Evolutionary conservation across 768 basidiomycete species (phyloP).

Genomic region (Mycena indigotica): DNA sequence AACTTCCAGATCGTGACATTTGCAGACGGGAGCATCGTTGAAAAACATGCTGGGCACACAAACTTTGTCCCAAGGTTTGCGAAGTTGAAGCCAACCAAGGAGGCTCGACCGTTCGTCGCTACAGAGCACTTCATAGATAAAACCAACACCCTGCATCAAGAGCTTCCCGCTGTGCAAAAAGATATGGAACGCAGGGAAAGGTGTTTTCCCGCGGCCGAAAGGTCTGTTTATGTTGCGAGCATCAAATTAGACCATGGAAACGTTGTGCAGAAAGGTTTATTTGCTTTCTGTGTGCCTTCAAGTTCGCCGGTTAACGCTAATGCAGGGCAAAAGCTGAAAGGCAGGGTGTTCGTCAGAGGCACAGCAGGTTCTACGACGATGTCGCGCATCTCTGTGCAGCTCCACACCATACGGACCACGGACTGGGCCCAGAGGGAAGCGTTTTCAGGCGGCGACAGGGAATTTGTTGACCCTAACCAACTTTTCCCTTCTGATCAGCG

Average conservation of each 20-base stretch:
- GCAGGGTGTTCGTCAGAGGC: background rate
- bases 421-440: conserved; percentile 1
- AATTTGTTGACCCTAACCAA: background rate
- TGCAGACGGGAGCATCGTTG: conserved; percentile 1
- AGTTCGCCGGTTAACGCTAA: too few species aligned
- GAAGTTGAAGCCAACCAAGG: too few species aligned
- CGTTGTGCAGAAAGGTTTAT: background rate
- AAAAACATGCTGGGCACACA: conserved; percentile 9
- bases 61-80: conserved; percentile 5
- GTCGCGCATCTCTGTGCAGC: background rate
- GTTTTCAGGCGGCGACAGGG: background rate
- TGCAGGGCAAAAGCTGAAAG: background rate
- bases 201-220: conserved; percentile 4
- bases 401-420: too few species aligned
- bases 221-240: conserved; percentile 3
- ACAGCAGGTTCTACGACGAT: background rate
- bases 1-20: conserved; percentile 8
- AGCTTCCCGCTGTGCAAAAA: too few species aligned
- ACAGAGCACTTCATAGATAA: conserved; percentile 3
- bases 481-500: background rate
- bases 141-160: too few species aligned
- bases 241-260: conserved; percentile 7
- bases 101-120: background rate
- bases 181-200: too few species aligned
- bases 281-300: too few species aligned